Percentiles rank a stretch among this genome's conserved stretches.
phyloP scores from a whole-genome alignment of 2,329 filamentous ascomycete genomes.

The Trichoderma semiorbis region DNA sequence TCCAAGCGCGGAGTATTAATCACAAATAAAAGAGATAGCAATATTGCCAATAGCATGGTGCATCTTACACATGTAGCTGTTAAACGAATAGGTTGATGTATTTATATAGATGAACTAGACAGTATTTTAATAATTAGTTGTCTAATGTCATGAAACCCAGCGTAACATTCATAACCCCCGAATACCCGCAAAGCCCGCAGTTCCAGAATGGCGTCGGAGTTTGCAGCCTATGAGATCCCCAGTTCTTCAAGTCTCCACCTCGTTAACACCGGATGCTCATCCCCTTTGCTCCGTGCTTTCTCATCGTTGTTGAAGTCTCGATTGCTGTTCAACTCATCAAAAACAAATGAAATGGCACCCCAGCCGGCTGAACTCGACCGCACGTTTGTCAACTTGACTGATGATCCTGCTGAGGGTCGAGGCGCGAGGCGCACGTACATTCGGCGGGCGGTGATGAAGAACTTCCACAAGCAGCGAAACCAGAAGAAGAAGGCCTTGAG shows the following conservation, averaged over 20 bases:
- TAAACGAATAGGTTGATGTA: not conserved
- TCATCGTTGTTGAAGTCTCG: not conserved
- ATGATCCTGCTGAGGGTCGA: slow-evolving; percentile 1
- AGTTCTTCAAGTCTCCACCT: not conserved
- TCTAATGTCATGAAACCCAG: not conserved
- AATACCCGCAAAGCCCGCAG: not conserved
- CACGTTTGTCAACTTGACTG: slow-evolving; percentile 10
- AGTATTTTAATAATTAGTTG: not conserved
- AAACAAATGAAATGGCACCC: not conserved
- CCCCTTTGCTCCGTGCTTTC: not conserved
- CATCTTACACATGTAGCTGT: not conserved
- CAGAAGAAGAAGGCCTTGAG: not conserved
- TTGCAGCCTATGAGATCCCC: not conserved
- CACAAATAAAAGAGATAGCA: not conserved
- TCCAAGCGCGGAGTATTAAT: not conserved
- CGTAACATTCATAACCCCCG: not conserved
- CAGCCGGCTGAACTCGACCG: not conserved
- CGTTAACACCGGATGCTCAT: not conserved
- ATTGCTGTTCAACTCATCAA: not conserved
- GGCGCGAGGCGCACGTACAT: slow-evolving; percentile 7
- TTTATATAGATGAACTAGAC: not conserved
- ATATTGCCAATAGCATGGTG: not conserved
- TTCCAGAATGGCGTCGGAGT: not conserved
- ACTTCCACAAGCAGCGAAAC: slow-evolving; percentile 4
- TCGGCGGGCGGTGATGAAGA: slow-evolving; percentile 13